These are phyloP conservation scores for Coemansia sp. DNA, from an alignment of 192 early-diverging fungal genomes.

Conservation along the genomic window DNA sequence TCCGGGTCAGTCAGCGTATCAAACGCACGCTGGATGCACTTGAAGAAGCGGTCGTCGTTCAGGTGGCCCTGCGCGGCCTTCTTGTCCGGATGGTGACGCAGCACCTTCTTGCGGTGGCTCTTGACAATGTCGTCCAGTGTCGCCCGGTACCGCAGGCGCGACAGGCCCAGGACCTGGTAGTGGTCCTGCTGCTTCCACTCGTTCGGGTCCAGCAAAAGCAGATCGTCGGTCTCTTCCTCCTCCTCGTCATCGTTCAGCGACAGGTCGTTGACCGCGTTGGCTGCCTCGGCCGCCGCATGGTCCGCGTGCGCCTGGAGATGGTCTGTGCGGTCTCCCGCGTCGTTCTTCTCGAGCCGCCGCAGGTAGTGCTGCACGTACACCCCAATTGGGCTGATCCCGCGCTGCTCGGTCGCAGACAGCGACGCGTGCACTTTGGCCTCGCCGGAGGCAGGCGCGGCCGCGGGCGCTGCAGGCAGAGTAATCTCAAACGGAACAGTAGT, in stretches of 20 bases:
- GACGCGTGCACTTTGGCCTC: conserved; percentile 27
- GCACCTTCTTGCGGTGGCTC: conserved; percentile 85
- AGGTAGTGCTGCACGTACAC: conserved; percentile 52
- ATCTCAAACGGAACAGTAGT: conserved; percentile 23
- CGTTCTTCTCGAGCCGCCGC: conserved; percentile 27
- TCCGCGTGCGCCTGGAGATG: conserved; percentile 39
- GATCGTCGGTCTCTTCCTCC: conserved; percentile 73
- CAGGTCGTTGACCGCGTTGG: conserved; percentile 49
- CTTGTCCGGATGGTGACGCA: conserved; percentile 99
- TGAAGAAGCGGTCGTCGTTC: conserved; percentile 98
- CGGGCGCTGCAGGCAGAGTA: conserved; percentile 27
- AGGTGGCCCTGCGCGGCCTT: conserved; percentile 73
- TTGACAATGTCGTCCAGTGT: conserved; percentile 93
- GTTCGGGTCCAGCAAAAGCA: conserved; percentile 82
- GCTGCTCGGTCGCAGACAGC: conserved; percentile 22
- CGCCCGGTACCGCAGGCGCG: conserved; percentile 82
- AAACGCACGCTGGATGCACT: conserved; percentile 95
- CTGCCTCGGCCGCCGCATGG: conserved; percentile 26
- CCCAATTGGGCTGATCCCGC: conserved; percentile 36
- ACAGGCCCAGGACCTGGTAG: conserved; percentile 93
- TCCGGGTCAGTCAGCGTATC: conserved; percentile 89
- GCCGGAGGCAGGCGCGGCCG: conserved; percentile 24
- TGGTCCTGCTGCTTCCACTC: conserved; percentile 98
- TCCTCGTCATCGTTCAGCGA: conserved; percentile 70
- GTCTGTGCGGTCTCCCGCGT: conserved; percentile 10